Percentiles rank a stretch among this genome's conserved stretches.
Conservation (phyloP, 768 basidiomycete genomes). For the Naematelia encephala region DNA sequence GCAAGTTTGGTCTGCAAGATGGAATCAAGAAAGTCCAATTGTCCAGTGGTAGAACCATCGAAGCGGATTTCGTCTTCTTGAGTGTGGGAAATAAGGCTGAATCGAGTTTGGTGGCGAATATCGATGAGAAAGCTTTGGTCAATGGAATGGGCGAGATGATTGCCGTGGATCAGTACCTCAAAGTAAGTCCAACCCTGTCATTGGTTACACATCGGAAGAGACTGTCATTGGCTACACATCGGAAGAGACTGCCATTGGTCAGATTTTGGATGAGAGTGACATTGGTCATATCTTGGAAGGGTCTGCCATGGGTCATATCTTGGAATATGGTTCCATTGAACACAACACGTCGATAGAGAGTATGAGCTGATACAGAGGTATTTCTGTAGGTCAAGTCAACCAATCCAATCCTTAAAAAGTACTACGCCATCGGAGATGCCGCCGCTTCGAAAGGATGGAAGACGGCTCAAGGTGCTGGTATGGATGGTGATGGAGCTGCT, state of each 20-base stretch:
- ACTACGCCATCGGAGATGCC: conserved; percentile 45
- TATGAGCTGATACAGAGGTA: neutral
- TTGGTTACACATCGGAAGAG: neutral
- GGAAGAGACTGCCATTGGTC: neutral
- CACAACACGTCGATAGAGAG: neutral
- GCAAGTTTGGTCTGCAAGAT: conserved; percentile 28
- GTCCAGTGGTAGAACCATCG: conserved; percentile 27
- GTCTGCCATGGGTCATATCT: neutral
- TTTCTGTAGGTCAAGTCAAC: conserved; percentile 12
- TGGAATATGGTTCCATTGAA: too few species aligned
- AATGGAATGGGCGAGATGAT: conserved; percentile 15
- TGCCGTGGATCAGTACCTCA: conserved; percentile 36
- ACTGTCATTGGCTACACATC: neutral
- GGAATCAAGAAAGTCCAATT: conserved; percentile 25
- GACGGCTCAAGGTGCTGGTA: conserved; percentile 24
- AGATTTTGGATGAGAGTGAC: neutral
- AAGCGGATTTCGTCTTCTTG: conserved; percentile 45
- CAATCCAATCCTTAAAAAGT: conserved; percentile 20
- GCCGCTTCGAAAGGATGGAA: conserved; percentile 40
- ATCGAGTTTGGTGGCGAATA: conserved; percentile 23
- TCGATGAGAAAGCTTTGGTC: conserved; percentile 30
- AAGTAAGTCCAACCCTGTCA: conserved; percentile 19
- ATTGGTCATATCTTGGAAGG: neutral
- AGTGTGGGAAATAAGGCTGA: conserved; percentile 42
- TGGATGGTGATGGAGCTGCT: conserved; percentile 18